Evolutionary conservation across 169 alveolate species (phyloP), one percentile per base, ranked within the genome.

Genomic region (Theileria orientalis): DNA sequence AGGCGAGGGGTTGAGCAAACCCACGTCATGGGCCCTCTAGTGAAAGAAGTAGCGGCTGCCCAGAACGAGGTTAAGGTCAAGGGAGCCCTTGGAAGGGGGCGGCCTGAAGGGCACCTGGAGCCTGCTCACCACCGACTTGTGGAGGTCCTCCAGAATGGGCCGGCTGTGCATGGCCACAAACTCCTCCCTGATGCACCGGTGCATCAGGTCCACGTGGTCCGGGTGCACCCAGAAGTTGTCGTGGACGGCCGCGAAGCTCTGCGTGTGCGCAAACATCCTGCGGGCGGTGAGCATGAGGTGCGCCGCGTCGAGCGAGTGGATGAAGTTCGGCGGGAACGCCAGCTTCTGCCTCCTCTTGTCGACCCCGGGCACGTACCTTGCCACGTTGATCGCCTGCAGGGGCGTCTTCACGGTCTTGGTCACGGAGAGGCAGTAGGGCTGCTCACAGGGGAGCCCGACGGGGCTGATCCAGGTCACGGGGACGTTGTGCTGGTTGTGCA

Each of bases 161-260:
- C 92, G 84, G 33, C 89, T 76, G 76, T 96, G 95, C 59, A 96
- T 88, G 19, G 76, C 77, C 23, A 95, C 94, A 77, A 96, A 96
- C 76, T 91, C 85, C 41, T 96, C 95, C 72, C 99, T 78, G 35
- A 96, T 76, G 14, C 83, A 75, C 13, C 14, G 51, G 66, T 93
- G 91, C 97, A 96, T 87, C 47, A 69, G 59, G 59, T 96, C 98
- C 7, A 95, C 95, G 75, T 93, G 90, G 71, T 94, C 83, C 21
- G 99, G 98, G 75, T 95, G 99, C 14, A 97, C 86, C 98, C 99
- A 96, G 86, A 87, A 97, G 51, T 97, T 92, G 85, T 97, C 99
- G 83, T 97, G 99, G 3, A 97, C 99, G 23, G 98, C 97, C 32
- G 98, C 98, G 85, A 97, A 96, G 57, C 90, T 90, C n/a, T 94